Conservation (phyloP, 2,329 filamentous ascomycete species). For the Talaromyces verruculosus region DNA sequence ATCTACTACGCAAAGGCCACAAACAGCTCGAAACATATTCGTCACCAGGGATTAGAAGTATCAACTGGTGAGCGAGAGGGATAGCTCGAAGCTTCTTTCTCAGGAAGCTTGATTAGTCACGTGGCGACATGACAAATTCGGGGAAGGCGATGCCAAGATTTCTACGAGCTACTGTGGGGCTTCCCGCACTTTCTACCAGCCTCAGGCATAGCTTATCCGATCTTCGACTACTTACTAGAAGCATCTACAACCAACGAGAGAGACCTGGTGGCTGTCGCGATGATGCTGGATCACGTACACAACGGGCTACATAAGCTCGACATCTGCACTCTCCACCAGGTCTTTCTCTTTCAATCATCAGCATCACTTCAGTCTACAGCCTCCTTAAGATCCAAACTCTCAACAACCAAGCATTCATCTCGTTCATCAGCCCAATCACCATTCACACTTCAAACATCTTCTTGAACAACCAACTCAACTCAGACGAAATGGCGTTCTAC, state of each 20-base stretch:
- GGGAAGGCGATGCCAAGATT: not conserved
- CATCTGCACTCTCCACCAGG: not conserved
- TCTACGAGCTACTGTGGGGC: constrained; percentile 11
- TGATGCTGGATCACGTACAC: not conserved
- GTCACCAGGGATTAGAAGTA: constrained; percentile 76
- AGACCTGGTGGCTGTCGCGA: not conserved
- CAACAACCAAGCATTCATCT: not conserved
- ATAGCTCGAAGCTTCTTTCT: not conserved
- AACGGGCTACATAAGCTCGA: constrained; percentile 10
- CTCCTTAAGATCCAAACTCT: not conserved
- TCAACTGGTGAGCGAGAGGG: constrained; percentile 41
- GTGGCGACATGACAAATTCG: constrained; percentile 8
- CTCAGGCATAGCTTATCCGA: not conserved
- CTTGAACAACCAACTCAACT: not conserved
- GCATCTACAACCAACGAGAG: constrained; percentile 8
- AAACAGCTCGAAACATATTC: constrained; percentile 80
- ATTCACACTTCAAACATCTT: not conserved
- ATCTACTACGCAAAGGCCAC: constrained; percentile 75
- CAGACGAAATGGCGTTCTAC: constrained; percentile 41
- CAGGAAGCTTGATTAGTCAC: constrained; percentile 10
- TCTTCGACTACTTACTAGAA: constrained; percentile 8
- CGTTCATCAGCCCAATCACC: not conserved
- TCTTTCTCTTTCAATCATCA: not conserved
- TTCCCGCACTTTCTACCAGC: constrained; percentile 11
- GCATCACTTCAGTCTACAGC: not conserved